Percentiles rank a stretch among this genome's conserved stretches.
phyloP scores from a whole-genome alignment of 306 rosid genomes.

The Hippophae tibetana region DNA sequence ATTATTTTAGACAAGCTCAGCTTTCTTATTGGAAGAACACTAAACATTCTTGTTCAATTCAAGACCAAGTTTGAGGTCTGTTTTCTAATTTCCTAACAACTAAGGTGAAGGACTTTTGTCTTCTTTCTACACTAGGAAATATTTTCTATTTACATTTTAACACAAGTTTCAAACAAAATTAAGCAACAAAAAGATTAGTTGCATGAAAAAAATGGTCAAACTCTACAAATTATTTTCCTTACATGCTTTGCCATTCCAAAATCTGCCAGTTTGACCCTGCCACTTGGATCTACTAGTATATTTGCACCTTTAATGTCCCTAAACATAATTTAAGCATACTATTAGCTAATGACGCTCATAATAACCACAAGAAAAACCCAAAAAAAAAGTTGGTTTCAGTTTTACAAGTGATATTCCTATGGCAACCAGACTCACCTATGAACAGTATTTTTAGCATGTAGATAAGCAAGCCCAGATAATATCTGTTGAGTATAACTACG shows the following conservation, averaged over 20 bases:
- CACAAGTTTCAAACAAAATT: too few relatives aligned
- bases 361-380: constrained; percentile 1
- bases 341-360: constrained; percentile 8
- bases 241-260: constrained; percentile 94
- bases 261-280: constrained; percentile 87
- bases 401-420: neutral
- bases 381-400: neutral
- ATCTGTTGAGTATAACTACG: constrained; percentile 41
- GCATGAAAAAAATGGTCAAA: too few relatives aligned
- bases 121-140: too few relatives aligned
- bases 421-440: constrained; percentile 51
- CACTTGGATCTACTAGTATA: constrained; percentile 79
- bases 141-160: too few relatives aligned
- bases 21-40: too few relatives aligned
- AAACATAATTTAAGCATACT: constrained; percentile 11
- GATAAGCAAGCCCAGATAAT: constrained; percentile 85
- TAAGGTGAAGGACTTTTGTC: too few relatives aligned
- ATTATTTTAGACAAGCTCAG: constrained; percentile 26
- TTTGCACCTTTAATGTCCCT: constrained; percentile 99
- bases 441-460: constrained; percentile 81
- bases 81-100: too few relatives aligned
- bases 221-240: constrained; percentile 5
- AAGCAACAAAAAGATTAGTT: too few relatives aligned
- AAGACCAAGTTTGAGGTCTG: too few relatives aligned
- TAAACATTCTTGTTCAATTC: too few relatives aligned